Conservation (phyloP, 2,329 filamentous ascomycete genomes). For the Colletotrichum nymphaeae region DNA sequence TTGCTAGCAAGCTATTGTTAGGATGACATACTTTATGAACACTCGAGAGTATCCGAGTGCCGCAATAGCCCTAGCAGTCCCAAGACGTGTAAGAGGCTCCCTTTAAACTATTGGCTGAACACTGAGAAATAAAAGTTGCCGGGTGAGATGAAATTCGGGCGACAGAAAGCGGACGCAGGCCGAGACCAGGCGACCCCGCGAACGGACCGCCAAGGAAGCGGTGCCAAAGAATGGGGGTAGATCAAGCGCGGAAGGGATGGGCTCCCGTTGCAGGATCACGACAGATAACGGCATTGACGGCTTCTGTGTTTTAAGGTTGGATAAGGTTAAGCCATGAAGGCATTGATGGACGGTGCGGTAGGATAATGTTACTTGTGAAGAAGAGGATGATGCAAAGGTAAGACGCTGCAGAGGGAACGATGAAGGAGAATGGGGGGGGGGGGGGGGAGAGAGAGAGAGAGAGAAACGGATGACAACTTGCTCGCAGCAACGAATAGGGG, state of each 20-base stretch:
- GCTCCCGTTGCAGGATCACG: constrained; percentile 40
- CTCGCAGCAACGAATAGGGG: neutral
- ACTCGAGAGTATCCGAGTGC: neutral
- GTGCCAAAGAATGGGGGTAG: constrained; percentile 11
- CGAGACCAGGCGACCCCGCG: constrained; percentile 17
- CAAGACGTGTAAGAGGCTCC: neutral
- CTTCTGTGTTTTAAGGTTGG: constrained; percentile 7
- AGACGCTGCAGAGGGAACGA: neutral
- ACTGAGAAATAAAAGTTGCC: neutral
- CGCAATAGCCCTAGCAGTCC: neutral
- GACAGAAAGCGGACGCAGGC: constrained; percentile 13
- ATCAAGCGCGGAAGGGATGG: constrained; percentile 37
- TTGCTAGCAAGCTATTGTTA: constrained; percentile 39
- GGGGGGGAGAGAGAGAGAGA: too few relatives aligned
- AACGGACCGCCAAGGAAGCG: constrained; percentile 19
- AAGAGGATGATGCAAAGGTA: neutral
- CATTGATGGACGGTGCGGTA: neutral
- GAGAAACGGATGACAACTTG: neutral
- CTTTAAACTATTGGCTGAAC: neutral
- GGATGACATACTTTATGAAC: constrained; percentile 1
- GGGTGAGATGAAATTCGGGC: neutral
- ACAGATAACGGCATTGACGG: constrained; percentile 37
- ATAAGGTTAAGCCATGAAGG: constrained; percentile 3
- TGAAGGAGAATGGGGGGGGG: neutral
- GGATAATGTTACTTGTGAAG: neutral